Percentiles rank a stretch among this genome's conserved stretches.
These are phyloP conservation scores for Artemisia tridentata DNA, from an alignment of 129 eudicot genomes.

Conservation along the genomic window DNA sequence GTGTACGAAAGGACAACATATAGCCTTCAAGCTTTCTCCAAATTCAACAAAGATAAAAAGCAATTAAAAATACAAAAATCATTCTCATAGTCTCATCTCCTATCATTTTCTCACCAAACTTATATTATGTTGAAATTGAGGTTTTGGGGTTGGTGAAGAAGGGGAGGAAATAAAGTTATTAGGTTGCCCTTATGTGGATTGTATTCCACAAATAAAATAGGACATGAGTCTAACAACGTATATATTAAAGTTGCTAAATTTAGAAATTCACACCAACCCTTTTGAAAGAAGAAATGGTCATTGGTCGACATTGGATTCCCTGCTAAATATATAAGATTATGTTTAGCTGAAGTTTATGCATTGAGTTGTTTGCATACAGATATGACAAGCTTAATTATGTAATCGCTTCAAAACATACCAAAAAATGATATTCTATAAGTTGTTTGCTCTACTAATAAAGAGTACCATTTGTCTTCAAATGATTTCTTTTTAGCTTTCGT, in stretches of 20 bases:
- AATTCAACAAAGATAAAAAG: background rate
- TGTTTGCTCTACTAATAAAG: no score
- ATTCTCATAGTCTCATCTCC: slow-evolving; percentile 13
- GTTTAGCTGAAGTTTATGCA: no score
- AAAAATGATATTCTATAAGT: no score
- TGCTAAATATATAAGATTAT: no score
- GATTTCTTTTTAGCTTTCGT: no score
- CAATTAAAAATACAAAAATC: background rate
- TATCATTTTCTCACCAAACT: slow-evolving; percentile 27
- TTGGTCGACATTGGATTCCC: background rate
- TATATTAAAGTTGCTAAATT: background rate
- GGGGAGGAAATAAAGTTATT: slow-evolving; percentile 4
- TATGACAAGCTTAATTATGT: no score
- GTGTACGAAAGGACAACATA: slow-evolving; percentile 29
- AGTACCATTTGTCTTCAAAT: no score
- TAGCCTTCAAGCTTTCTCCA: slow-evolving; percentile 13
- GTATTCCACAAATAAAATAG: background rate
- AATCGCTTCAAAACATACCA: no score
- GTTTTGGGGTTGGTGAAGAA: slow-evolving; percentile 24
- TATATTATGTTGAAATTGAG: slow-evolving; percentile 4
- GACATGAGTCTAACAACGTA: background rate
- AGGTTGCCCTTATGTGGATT: background rate
- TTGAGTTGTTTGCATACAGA: no score
- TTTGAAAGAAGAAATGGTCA: background rate
- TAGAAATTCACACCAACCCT: slow-evolving; percentile 2